Evolutionary conservation across 768 basidiomycete species (phyloP).

Genomic region (Mycena vulgaris): DNA sequence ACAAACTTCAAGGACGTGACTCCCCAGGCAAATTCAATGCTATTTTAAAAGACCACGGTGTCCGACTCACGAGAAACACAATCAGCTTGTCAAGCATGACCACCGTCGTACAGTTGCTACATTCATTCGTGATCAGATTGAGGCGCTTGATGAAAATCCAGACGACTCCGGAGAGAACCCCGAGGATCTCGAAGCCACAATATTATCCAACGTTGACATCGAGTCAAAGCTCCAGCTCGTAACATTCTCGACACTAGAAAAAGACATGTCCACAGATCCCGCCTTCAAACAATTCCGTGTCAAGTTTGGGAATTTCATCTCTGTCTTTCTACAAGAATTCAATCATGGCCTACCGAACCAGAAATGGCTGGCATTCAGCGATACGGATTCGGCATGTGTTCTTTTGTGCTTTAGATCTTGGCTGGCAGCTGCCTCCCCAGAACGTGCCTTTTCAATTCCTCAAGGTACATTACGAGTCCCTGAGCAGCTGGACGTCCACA

Average conservation of each 20-base stretch:
- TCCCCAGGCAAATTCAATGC: conserved; percentile 25
- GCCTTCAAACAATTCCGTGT: conserved; percentile 11
- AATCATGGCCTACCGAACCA: not conserved
- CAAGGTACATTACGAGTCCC: too few relatives aligned
- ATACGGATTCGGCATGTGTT: not conserved
- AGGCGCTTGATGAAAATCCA: conserved; percentile 1
- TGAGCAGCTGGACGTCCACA: too few relatives aligned
- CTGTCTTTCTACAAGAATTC: not conserved
- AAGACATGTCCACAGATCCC: not conserved
- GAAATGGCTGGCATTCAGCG: not conserved
- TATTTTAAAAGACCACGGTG: not conserved
- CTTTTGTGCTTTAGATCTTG: too few relatives aligned
- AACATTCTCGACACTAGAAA: conserved; percentile 1
- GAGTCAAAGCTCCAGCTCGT: not conserved
- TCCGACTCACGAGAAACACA: not conserved
- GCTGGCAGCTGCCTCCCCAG: not conserved
- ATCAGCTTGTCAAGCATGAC: conserved; percentile 7
- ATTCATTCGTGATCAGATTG: conserved; percentile 17
- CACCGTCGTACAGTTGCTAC: conserved; percentile 6
- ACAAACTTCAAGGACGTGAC: too few relatives aligned
- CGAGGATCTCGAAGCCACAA: conserved; percentile 1
- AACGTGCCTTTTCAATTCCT: not conserved
- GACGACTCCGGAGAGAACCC: not conserved
- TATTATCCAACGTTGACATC: conserved; percentile 8
- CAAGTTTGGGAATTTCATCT: conserved; percentile 1